Evolutionary conservation across 2,329 filamentous ascomycete genomes (phyloP), one percentile per base, ranked within the genome.

Genomic region (Aspergillus versicolor): DNA sequence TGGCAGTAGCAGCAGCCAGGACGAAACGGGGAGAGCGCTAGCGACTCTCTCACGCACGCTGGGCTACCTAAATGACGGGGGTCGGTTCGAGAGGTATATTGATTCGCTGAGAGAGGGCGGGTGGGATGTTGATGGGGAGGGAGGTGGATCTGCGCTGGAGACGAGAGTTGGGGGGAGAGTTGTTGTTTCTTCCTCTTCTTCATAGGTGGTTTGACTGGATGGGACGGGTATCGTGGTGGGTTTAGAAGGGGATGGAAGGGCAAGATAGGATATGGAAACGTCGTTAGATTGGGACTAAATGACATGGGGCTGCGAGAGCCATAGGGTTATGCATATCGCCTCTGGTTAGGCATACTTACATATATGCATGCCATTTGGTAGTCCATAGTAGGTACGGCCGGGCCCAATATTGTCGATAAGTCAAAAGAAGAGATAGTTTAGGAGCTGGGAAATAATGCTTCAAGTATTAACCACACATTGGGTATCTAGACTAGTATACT

Each of bases 101-200:
- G 59, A 72, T 59, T 61, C 73, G 59, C 59, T 86, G 54, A 67
- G 63, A 57, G 69, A 70, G 34, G 75, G 66, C 32, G 88, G 88
- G 0, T 92, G 89, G 89, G 83, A 92, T 72, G 64, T 89, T 46
- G 76, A 84, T 55, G 79, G 79, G 50, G 80, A 80, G 40, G 50
- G 41, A 4, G 27, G 30, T 30, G 41, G 30, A 12, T 52, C 50
- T 24, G 87, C 85, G 5, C 75, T 92, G 64, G 88, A 92, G 76
- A 91, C 88, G 17, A 79, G 75, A 57, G 77, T 82, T 46, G 85
- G 83, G 11, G 66, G 67, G 53, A 70, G 77, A 57, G 59, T 79
- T 50, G 45, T 54, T 42, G 44, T 48, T 34, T 47, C 22, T 41
- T 54, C 17, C 32, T 41, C 45, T 22, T 54, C n/a, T 45, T 47